These are phyloP conservation scores for Aspergillus fijiensis DNA, from an alignment of 2,329 filamentous ascomycete genomes.

Conservation along the genomic window DNA sequence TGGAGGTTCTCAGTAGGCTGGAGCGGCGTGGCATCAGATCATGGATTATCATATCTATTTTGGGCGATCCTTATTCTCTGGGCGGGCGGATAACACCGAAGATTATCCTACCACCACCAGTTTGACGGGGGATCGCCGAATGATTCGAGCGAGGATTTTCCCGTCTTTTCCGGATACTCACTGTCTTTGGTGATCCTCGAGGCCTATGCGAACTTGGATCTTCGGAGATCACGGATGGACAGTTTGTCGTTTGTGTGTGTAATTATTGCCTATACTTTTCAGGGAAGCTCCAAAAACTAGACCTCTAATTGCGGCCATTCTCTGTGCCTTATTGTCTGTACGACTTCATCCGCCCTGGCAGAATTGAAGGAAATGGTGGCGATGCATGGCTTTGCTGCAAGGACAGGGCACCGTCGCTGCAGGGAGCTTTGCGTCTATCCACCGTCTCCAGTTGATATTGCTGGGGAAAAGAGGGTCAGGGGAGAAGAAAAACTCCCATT, in stretches of 20 bases:
- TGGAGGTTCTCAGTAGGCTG: background rate
- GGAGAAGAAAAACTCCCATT: slow-evolving; percentile 18
- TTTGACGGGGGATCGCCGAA: slow-evolving; percentile 1
- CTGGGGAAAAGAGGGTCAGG: background rate
- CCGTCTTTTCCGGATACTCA: background rate
- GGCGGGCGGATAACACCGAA: slow-evolving; percentile 1
- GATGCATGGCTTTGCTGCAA: background rate
- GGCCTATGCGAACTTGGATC: background rate
- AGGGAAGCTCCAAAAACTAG: no score
- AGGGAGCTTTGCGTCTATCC: slow-evolving; percentile 10
- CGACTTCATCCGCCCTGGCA: background rate
- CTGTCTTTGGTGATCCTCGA: background rate
- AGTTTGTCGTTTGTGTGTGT: no score
- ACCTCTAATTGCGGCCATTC: background rate
- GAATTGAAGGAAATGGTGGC: background rate
- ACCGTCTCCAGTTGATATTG: slow-evolving; percentile 1
- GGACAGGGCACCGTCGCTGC: slow-evolving; percentile 1
- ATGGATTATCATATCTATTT: slow-evolving; percentile 2
- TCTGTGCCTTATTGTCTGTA: background rate
- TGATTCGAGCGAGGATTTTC: background rate
- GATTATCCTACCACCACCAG: slow-evolving; percentile 5
- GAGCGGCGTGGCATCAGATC: background rate
- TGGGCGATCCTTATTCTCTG: background rate
- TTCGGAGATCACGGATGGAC: background rate
- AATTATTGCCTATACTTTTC: no score